phyloP scores from a whole-genome alignment of 192 early-diverging fungal species.

The Funneliformis geosporum region DNA sequence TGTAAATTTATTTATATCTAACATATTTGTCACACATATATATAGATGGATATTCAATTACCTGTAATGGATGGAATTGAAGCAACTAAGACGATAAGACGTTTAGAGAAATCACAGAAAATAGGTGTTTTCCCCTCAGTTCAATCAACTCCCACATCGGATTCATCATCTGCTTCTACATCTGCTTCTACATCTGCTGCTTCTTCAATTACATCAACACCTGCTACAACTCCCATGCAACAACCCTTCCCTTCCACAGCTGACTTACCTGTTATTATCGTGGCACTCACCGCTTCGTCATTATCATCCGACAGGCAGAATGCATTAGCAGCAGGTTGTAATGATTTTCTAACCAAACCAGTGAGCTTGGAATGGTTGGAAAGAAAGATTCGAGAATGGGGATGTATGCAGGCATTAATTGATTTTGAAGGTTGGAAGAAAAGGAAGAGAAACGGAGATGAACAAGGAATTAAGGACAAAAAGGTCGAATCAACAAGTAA shows the following conservation, averaged over 20 bases:
- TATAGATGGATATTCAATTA: slow-evolving; percentile 72
- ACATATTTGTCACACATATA: background rate
- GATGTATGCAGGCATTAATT: slow-evolving; percentile 89
- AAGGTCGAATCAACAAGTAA: slow-evolving; percentile 1
- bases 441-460: slow-evolving; percentile 45
- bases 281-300: slow-evolving; percentile 83
- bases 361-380: slow-evolving; percentile 81
- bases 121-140: slow-evolving; percentile 58
- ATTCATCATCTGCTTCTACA: slow-evolving; percentile 16
- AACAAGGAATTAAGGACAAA: slow-evolving; percentile 34
- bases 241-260: slow-evolving; percentile 30
- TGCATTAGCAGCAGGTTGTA: slow-evolving; percentile 83
- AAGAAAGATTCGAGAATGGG: slow-evolving; percentile 90
- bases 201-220: slow-evolving; percentile 19
- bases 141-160: slow-evolving; percentile 30
- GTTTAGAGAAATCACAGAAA: slow-evolving; percentile 55
- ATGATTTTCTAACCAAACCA: slow-evolving; percentile 90
- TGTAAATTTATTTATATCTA: background rate
- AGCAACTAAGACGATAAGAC: slow-evolving; percentile 64
- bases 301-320: slow-evolving; percentile 67
- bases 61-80: slow-evolving; percentile 73
- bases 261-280: slow-evolving; percentile 76
- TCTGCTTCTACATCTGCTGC: slow-evolving; percentile 17
- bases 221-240: background rate
- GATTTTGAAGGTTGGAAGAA: slow-evolving; percentile 75